These are phyloP conservation scores for Trifolium fragiferum DNA, from an alignment of 306 rosid species.

Conservation along the genomic window DNA sequence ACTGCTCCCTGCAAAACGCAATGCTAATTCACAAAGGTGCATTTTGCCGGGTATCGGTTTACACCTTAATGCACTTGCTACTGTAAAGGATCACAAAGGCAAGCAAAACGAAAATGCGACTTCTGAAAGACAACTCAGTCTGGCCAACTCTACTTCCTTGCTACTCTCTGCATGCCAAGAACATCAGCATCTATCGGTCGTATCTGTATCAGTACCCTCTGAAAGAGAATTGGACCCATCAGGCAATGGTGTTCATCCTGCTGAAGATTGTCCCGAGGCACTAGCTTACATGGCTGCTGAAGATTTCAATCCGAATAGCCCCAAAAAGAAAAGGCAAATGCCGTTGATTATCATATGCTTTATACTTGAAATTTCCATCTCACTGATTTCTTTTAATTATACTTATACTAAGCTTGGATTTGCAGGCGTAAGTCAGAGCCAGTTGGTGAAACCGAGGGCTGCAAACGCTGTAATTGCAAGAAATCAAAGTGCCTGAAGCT, in stretches of 20 bases:
- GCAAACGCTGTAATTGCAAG: conserved; percentile 96
- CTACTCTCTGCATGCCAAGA: conserved; percentile 58
- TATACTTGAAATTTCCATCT: conserved; percentile 13
- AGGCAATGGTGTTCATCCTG: conserved; percentile 54
- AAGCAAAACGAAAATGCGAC: conserved; percentile 49
- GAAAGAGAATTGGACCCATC: conserved; percentile 56
- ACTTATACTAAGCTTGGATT: conserved; percentile 43
- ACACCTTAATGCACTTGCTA: conserved; percentile 80
- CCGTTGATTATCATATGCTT: conserved; percentile 15
- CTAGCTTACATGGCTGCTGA: conserved; percentile 56
- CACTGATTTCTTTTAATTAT: conserved; percentile 28
- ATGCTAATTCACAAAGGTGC: conserved; percentile 53
- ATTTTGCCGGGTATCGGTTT: conserved; percentile 77
- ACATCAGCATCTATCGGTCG: conserved; percentile 46
- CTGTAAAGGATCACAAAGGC: conserved; percentile 58
- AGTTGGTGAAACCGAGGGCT: conserved; percentile 69
- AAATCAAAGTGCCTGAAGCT: conserved; percentile 92
- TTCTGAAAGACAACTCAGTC: conserved; percentile 52
- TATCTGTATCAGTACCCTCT: conserved; percentile 48
- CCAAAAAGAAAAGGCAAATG: conserved; percentile 78
- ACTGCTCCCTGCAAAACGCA: conserved; percentile 47
- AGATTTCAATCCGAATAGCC: conserved; percentile 72
- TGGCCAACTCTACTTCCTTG: conserved; percentile 49
- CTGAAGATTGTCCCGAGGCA: conserved; percentile 65
- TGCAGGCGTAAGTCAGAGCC: conserved; percentile 79